Conservation (phyloP, 2,329 filamentous ascomycete species). For the Calonectria pseudoturangicola region DNA sequence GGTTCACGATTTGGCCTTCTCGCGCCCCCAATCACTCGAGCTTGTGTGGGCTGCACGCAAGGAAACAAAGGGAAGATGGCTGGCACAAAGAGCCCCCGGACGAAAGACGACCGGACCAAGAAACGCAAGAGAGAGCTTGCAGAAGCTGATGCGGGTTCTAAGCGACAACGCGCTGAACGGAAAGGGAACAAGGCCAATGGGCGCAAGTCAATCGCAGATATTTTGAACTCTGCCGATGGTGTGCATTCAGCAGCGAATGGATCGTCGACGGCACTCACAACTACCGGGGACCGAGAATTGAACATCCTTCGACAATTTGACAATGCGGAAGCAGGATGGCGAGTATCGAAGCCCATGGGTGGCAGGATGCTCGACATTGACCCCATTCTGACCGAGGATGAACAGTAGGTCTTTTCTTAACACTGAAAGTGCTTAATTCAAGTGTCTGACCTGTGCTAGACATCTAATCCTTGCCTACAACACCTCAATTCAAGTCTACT, state of each 20-base stretch:
- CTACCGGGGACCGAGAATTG: conserved; percentile 48
- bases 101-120: conserved; percentile 62
- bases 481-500: conserved; percentile 87
- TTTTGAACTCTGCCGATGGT: conserved; percentile 36
- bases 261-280: conserved; percentile 41
- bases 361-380: conserved; percentile 80
- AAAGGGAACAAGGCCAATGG: conserved; percentile 56
- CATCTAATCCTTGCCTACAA: conserved; percentile 85
- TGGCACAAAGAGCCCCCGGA: conserved; percentile 56
- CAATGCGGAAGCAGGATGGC: conserved; percentile 69
- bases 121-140: conserved; percentile 69
- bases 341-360: conserved; percentile 78
- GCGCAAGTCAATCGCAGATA: conserved; percentile 40
- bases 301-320: conserved; percentile 55
- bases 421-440: not conserved
- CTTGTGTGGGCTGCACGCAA: conserved; percentile 34
- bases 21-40: conserved; percentile 45
- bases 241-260: conserved; percentile 45
- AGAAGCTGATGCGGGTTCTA: conserved; percentile 64
- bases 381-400: conserved; percentile 76
- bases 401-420: conserved; percentile 68
- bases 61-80: conserved; percentile 57
- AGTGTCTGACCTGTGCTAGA: conserved; percentile 64
- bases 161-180: conserved; percentile 62
- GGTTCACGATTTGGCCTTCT: conserved; percentile 38